phyloP scores from a whole-genome alignment of 1,139 yeast species.

The Scheffersomyces cryptocercus region DNA sequence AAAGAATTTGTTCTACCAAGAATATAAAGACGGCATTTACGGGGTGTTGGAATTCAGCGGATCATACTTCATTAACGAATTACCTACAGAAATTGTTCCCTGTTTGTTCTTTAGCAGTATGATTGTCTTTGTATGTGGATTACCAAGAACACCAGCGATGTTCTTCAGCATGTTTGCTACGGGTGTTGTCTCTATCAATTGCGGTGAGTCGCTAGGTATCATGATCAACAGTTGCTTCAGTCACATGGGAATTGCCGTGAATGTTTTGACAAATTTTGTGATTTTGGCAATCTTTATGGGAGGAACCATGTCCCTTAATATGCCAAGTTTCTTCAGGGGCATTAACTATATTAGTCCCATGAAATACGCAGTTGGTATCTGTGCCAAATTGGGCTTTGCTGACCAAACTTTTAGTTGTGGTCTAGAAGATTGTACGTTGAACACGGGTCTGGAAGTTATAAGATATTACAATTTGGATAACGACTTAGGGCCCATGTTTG shows the following conservation, averaged over 20 bases:
- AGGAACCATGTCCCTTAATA: constrained; percentile 28
- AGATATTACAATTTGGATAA: constrained; percentile 31
- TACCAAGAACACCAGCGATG: constrained; percentile 24
- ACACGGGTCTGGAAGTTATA: constrained; percentile 38
- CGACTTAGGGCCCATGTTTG: constrained; percentile 28
- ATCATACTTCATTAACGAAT: constrained; percentile 24
- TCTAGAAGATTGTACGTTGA: constrained; percentile 26
- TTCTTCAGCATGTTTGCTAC: constrained; percentile 21
- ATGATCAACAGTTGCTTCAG: constrained; percentile 20
- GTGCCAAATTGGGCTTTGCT: constrained; percentile 39
- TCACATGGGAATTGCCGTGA: constrained; percentile 27
- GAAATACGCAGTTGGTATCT: constrained; percentile 25
- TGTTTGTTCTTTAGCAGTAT: constrained; percentile 19
- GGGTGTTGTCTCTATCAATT: constrained; percentile 16
- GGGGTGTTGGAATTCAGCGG: constrained; percentile 20
- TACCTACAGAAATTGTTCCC: constrained; percentile 23
- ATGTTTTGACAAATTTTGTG: constrained; percentile 18
- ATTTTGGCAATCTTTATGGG: constrained; percentile 27
- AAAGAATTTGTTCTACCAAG: constrained; percentile 27
- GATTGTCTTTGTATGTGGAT: constrained; percentile 22
- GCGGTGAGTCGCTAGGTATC: constrained; percentile 27
- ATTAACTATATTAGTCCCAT: constrained; percentile 25
- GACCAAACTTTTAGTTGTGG: constrained; percentile 36
- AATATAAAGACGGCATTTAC: constrained; percentile 22
- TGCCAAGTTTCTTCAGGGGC: constrained; percentile 25